phyloP scores from a whole-genome alignment of 2,329 filamentous ascomycete genomes.

The Cordyceps cicadae region DNA sequence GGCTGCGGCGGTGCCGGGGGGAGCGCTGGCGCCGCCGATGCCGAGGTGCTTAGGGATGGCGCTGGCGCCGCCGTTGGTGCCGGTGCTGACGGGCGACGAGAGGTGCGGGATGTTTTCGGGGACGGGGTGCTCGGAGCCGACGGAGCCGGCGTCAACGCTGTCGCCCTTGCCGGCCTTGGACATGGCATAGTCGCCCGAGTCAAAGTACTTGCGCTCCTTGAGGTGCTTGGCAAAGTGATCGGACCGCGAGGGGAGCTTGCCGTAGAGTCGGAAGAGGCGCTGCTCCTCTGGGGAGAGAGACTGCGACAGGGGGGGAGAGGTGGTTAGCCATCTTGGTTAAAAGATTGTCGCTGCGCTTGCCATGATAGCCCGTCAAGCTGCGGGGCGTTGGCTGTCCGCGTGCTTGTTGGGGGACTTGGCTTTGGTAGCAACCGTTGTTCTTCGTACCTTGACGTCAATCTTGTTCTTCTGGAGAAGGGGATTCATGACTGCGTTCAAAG shows the following conservation, averaged over 20 bases:
- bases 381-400: neutral
- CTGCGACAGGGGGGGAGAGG: constrained; percentile 39
- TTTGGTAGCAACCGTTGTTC: neutral
- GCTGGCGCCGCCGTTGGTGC: constrained; percentile 22
- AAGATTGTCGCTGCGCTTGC: neutral
- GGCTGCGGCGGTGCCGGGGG: constrained; percentile 14
- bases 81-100: constrained; percentile 51
- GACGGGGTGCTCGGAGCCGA: constrained; percentile 89
- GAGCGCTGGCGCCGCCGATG: constrained; percentile 32
- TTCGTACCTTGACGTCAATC: constrained; percentile 84
- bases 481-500: constrained; percentile 58
- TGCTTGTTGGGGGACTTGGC: neutral
- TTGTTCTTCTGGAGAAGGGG: constrained; percentile 98
- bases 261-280: constrained; percentile 91
- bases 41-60: constrained; percentile 9
- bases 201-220: constrained; percentile 98
- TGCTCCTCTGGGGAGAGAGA: constrained; percentile 91
- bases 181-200: constrained; percentile 92
- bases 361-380: neutral
- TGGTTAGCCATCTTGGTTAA: neutral
- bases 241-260: constrained; percentile 93
- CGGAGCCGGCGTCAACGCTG: constrained; percentile 83
- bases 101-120: constrained; percentile 93
- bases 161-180: constrained; percentile 96
- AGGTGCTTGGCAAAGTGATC: constrained; percentile 97